phyloP scores from a whole-genome alignment of 2,329 filamentous ascomycete species.

The Cordyceps javanica region DNA sequence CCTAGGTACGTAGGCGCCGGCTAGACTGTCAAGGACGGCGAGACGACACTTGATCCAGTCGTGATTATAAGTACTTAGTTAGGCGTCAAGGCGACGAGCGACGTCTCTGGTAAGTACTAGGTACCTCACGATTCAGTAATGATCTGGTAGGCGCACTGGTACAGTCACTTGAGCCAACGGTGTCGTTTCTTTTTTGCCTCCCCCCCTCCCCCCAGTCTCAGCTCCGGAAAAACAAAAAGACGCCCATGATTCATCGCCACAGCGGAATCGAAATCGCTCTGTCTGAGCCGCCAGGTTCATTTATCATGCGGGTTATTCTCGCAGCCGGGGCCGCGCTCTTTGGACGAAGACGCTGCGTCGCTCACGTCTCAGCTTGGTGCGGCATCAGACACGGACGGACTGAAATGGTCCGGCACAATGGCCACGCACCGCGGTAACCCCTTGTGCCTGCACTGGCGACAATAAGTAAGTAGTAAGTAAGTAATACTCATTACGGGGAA shows the following conservation, averaged over 20 bases:
- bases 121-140: background rate
- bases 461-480: too few relatives aligned
- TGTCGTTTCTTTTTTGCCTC: background rate
- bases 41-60: background rate
- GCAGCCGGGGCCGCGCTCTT: background rate
- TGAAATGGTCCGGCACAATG: background rate
- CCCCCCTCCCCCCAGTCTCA: background rate
- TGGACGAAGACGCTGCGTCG: background rate
- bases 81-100: background rate
- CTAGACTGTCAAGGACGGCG: background rate
- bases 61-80: background rate
- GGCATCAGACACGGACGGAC: background rate
- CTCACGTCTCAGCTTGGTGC: constrained; percentile 6
- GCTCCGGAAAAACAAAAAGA: background rate
- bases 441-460: background rate
- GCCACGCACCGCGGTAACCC: background rate
- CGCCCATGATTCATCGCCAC: constrained; percentile 6
- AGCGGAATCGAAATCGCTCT: constrained; percentile 2
- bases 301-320: background rate
- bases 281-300: background rate
- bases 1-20: too few relatives aligned
- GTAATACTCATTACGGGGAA: too few relatives aligned
- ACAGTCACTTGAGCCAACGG: too few relatives aligned
- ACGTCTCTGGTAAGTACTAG: background rate
- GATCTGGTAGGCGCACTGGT: too few relatives aligned